phyloP scores from a whole-genome alignment of 2,329 filamentous ascomycete species.

The Colletotrichum theobromicola region DNA sequence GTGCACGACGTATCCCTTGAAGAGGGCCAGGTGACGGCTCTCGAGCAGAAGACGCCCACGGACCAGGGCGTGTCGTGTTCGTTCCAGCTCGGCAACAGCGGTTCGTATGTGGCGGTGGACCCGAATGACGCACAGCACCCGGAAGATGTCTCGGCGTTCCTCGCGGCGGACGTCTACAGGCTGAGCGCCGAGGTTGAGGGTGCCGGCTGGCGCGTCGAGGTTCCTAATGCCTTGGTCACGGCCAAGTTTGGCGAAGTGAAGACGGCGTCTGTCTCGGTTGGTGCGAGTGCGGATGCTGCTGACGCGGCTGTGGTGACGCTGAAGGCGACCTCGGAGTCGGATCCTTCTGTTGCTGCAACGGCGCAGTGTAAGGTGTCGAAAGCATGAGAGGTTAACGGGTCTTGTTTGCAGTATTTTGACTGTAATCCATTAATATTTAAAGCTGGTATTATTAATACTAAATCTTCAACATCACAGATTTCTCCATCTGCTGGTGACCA shows the following conservation, averaged over 20 bases:
- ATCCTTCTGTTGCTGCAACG: conserved; percentile 31
- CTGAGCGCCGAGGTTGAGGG: conserved; percentile 48
- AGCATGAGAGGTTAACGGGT: not conserved
- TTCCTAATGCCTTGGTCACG: conserved; percentile 45
- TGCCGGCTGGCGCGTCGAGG: conserved; percentile 49
- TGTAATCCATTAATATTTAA: not conserved
- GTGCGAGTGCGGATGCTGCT: conserved; percentile 32
- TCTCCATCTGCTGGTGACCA: not conserved
- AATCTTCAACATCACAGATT: not conserved
- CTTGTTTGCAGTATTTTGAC: not conserved
- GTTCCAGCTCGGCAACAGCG: conserved; percentile 53
- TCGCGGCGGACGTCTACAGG: conserved; percentile 52
- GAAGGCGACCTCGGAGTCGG: conserved; percentile 51
- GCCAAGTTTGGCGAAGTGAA: conserved; percentile 45
- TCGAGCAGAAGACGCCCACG: conserved; percentile 28
- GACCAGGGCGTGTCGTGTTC: conserved; percentile 45
- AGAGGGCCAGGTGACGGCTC: conserved; percentile 34
- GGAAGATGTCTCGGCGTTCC: conserved; percentile 41
- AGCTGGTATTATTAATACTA: not conserved
- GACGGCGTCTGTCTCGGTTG: conserved; percentile 47
- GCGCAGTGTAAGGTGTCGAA: conserved; percentile 38
- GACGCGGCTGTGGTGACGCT: conserved; percentile 44
- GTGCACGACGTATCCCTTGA: conserved; percentile 41
- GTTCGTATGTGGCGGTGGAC: conserved; percentile 31
- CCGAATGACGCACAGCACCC: conserved; percentile 27